These are phyloP conservation scores for Fusarium euwallaceae DNA, from an alignment of 2,329 filamentous ascomycete genomes.

Conservation along the genomic window DNA sequence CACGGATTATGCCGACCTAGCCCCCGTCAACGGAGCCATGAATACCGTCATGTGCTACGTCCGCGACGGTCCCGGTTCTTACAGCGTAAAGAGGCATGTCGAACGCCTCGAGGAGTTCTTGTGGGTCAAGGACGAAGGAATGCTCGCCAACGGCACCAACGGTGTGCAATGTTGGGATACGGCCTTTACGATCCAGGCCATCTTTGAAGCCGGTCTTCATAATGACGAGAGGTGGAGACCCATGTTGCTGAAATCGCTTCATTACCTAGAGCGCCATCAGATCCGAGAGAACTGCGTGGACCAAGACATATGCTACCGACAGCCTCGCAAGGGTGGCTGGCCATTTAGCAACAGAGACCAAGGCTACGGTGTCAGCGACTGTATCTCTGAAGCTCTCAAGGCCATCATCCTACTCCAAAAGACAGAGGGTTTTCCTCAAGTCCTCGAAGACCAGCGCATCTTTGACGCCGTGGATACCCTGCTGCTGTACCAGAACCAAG, in stretches of 20 bases:
- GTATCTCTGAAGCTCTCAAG: constrained; percentile 91
- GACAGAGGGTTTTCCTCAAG: constrained; percentile 77
- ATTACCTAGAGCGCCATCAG: constrained; percentile 91
- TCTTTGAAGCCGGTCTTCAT: constrained; percentile 83
- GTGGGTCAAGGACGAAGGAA: constrained; percentile 92
- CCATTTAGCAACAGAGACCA: constrained; percentile 93
- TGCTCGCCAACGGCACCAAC: constrained; percentile 96
- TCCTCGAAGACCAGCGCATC: constrained; percentile 82
- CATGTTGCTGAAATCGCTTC: constrained; percentile 85
- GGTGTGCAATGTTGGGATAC: constrained; percentile 99
- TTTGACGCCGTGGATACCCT: constrained; percentile 92
- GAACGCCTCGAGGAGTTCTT: constrained; percentile 88
- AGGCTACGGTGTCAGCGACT: constrained; percentile 96
- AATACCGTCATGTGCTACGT: constrained; percentile 91
- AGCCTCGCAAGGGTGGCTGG: constrained; percentile 93
- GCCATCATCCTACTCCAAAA: constrained; percentile 87
- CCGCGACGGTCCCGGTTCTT: constrained; percentile 81
- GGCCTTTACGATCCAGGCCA: constrained; percentile 86
- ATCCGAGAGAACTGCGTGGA: constrained; percentile 86
- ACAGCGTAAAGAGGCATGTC: constrained; percentile 79
- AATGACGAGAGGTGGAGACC: constrained; percentile 81
- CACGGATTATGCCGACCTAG: constrained; percentile 87
- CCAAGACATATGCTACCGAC: constrained; percentile 86
- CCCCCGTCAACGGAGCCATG: constrained; percentile 91
- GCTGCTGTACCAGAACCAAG: constrained; percentile 86